These are phyloP conservation scores for Limtongozyma cylindracea DNA, from an alignment of 805 yeast species.

Conservation along the genomic window DNA sequence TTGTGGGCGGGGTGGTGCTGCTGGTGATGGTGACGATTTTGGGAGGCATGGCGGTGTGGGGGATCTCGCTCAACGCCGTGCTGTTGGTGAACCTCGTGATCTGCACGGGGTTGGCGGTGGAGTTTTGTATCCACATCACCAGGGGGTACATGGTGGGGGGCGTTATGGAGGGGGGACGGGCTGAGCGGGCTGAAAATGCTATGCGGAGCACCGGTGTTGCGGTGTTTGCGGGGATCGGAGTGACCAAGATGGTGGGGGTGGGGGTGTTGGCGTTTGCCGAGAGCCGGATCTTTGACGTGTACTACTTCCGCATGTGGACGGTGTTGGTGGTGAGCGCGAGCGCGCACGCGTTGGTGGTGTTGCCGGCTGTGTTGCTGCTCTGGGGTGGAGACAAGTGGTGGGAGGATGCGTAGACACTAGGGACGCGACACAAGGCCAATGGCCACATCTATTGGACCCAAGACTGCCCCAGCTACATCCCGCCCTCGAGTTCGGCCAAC, in stretches of 20 bases:
- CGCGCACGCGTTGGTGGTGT: constrained; percentile 48
- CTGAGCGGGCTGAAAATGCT: constrained; percentile 3
- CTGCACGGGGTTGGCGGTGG: constrained; percentile 87
- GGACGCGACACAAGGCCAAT: no score
- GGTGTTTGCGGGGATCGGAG: constrained; percentile 72
- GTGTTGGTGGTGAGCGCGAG: constrained; percentile 56
- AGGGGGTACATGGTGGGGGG: constrained; percentile 58
- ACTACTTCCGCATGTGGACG: constrained; percentile 90
- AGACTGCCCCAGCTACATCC: constrained; percentile 5
- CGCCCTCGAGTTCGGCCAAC: constrained; percentile 34
- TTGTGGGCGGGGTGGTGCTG: constrained; percentile 29
- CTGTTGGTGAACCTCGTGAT: constrained; percentile 73
- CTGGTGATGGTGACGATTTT: constrained; percentile 50
- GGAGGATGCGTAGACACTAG: background rate
- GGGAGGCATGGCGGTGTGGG: constrained; percentile 57
- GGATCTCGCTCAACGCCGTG: constrained; percentile 66
- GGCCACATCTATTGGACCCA: no score
- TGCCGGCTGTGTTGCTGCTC: constrained; percentile 37
- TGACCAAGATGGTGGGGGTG: constrained; percentile 79
- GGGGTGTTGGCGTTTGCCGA: constrained; percentile 65
- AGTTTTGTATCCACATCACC: constrained; percentile 74
- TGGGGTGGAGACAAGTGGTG: background rate
- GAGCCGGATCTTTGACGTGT: constrained; percentile 73
- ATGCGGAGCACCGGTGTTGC: constrained; percentile 35
- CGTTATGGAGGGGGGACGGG: constrained; percentile 10